Evolutionary conservation across 2,329 filamentous ascomycete genomes (phyloP), one percentile per base, ranked within the genome.

Genomic region (Neofusicoccum sp.): DNA sequence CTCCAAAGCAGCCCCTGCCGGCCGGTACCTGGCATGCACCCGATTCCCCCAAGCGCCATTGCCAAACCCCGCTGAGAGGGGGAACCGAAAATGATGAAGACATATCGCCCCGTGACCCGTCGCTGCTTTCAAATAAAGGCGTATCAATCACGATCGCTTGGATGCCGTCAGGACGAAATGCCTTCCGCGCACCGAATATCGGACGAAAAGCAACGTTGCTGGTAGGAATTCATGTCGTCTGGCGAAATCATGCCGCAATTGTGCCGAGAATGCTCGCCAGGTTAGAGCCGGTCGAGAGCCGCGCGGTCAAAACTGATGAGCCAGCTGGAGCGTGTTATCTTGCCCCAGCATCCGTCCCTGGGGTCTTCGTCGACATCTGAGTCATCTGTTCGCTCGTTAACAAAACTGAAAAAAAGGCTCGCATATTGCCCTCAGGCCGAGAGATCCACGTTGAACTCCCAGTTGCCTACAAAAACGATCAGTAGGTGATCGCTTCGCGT

Each of bases 401-500:
- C 28, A 56, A 43, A 11, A 43, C 24, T 33, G 26, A 43, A 43
- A 33, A 33, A 12, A 7, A 38, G 12, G n/a, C 11, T 11, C 31
- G 20, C 30, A 30, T 5, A 30, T 33, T 11, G 7, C 6, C 6
- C 36, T 61, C 59, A 61, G 30, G 48, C 33, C 4, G 59, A 24
- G 43, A 61, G 59, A 47, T 61, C 41, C 16, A 61, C 59, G 38
- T 48, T 61, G 43, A 61, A 61, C 26, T 61, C 41, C 59, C 59
- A 61, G 20, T 56, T 41, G 33, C 59, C 59, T 61, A 36, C 14
- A 20, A 45, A 45, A 11, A 4, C 7, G 6, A 2, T 11, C 26
- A 20, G 14, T 45, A 9, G n/a, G 24, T 14, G 11, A 12, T 33
- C 36, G 4, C 38, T 38, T 9, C 6, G 44, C 9, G n/a, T 12